Percentiles rank a stretch among this genome's conserved stretches.
These are phyloP conservation scores for Phytophthora lateralis DNA, from an alignment of 352 stramenopile genomes.

Conservation along the genomic window DNA sequence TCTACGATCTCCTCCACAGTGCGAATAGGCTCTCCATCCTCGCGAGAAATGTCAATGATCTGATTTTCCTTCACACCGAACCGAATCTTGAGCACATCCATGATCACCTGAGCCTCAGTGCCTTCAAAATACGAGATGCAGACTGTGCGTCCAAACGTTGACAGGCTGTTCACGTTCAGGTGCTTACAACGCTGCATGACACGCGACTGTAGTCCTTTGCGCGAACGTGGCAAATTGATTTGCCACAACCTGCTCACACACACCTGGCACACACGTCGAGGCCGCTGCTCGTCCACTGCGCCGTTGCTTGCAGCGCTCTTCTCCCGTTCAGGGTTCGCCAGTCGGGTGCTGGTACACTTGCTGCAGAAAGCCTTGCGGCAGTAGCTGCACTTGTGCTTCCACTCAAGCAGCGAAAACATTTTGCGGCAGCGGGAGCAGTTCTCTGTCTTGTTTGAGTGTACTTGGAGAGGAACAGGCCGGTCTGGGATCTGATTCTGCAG, in stretches of 20 bases:
- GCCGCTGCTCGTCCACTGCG: slow-evolving; percentile 54
- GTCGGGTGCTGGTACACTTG: slow-evolving; percentile 82
- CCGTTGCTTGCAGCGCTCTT: slow-evolving; percentile 48
- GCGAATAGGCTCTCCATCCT: slow-evolving; percentile 69
- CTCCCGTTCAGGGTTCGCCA: slow-evolving; percentile 66
- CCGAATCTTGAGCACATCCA: slow-evolving; percentile 79
- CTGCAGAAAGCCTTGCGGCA: slow-evolving; percentile 81
- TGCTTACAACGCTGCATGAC: slow-evolving; percentile 61
- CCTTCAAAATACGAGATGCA: slow-evolving; percentile 85
- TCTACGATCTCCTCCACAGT: slow-evolving; percentile 48
- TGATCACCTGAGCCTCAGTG: slow-evolving; percentile 70
- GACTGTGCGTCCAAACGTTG: slow-evolving; percentile 77
- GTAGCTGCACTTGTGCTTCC: slow-evolving; percentile 86
- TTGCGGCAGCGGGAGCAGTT: slow-evolving; percentile 75
- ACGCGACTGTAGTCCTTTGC: slow-evolving; percentile 56
- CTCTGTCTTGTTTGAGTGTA: slow-evolving; percentile 66
- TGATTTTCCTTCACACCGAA: slow-evolving; percentile 79
- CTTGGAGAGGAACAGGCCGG: slow-evolving; percentile 70
- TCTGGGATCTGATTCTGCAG: slow-evolving; percentile 78
- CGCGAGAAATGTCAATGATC: slow-evolving; percentile 77
- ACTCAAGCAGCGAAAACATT: slow-evolving; percentile 80
- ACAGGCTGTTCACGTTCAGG: slow-evolving; percentile 80
- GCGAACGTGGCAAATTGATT: slow-evolving; percentile 78
- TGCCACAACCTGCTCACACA: slow-evolving; percentile 82
- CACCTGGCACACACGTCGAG: slow-evolving; percentile 72